Evolutionary conservation across 805 yeast genomes (phyloP).

Genomic region (Barnettozyma wickerhamii): DNA sequence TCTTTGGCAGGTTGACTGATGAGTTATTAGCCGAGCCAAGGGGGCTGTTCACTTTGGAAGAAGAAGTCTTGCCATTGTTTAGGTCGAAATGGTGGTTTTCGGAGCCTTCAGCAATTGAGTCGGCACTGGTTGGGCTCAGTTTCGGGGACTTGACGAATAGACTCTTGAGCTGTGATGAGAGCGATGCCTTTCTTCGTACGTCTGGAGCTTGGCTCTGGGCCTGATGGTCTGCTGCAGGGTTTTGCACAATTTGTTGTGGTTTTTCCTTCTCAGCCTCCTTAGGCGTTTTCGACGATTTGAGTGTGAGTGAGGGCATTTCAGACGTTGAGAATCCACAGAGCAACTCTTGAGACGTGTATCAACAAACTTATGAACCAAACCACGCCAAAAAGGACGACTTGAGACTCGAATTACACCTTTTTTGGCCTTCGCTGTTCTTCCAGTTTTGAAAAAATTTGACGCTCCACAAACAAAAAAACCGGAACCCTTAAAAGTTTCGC

Average conservation of each 20-base stretch:
- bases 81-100: no score
- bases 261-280: not conserved
- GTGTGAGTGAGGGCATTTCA: slow-evolving; percentile 1
- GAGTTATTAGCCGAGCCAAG: not conserved
- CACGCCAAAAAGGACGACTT: not conserved
- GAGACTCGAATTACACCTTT: not conserved
- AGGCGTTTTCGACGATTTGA: not conserved
- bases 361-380: not conserved
- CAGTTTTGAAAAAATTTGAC: no score
- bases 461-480: not conserved
- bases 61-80: no score
- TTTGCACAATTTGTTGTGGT: not conserved
- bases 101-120: not conserved
- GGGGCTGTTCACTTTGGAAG: not conserved
- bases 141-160: slow-evolving; percentile 19
- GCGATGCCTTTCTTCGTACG: slow-evolving; percentile 10
- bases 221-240: not conserved
- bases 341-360: no score
- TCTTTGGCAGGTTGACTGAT: not conserved
- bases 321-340: not conserved
- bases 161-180: slow-evolving; percentile 20
- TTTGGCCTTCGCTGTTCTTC: not conserved
- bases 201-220: no score
- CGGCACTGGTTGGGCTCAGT: not conserved
- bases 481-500: not conserved